Base-by-base conservation (phyloP, 108 stramenopile species). In the Pelagomonas calceolata region DNA sequence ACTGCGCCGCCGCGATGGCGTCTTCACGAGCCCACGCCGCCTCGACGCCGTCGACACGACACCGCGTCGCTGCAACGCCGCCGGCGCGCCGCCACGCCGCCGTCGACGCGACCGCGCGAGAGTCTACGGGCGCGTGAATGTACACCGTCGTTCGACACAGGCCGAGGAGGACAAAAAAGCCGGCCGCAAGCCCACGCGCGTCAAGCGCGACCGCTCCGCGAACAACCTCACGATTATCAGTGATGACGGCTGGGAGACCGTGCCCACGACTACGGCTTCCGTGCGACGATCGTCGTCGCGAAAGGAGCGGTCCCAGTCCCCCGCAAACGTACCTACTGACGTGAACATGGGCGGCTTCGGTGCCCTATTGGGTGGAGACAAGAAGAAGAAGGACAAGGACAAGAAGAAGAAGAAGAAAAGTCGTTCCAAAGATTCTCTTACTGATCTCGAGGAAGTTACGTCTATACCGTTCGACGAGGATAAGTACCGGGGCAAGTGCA, bases 401-500 rank as follows among this genome's bases (percentile, higher is more conserved):
- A 26, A 60, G 51, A 60, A 60, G 26, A 60, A 60, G 51, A 16
- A 26, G 51, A 60, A 60, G 51, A 60, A 60, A 26, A 60, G 29
- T 17, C 29, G 21, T 1, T 60, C 51, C 7, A 26, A 16, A 3
- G 14, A 16, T 26, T 9, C 3, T 26, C 29, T 26, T 4, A 60
- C 18, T 17, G 21, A 26, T 17, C 26, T 26, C 21, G 26, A 17
- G 51, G 51, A 60, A 3, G 33, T 10, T 33, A 37, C 32, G n/a
- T 16, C 29, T 4, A 21, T 60, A 29, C 34, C 32, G 21, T 34
- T 72, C 39, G 33, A 64, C 64, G 31, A 66, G 65, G 65, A 65
- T 65, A 65, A 65, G 64, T 65, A 64, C 64, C 7, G 37, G 65
- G 65, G 34, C 71, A 72, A 72, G 71, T 34, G 32, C 36, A 34